Percentiles rank a stretch among this genome's conserved stretches.
phyloP scores from a whole-genome alignment of 2,329 filamentous ascomycete species.

The Colletotrichum brevisporum region DNA sequence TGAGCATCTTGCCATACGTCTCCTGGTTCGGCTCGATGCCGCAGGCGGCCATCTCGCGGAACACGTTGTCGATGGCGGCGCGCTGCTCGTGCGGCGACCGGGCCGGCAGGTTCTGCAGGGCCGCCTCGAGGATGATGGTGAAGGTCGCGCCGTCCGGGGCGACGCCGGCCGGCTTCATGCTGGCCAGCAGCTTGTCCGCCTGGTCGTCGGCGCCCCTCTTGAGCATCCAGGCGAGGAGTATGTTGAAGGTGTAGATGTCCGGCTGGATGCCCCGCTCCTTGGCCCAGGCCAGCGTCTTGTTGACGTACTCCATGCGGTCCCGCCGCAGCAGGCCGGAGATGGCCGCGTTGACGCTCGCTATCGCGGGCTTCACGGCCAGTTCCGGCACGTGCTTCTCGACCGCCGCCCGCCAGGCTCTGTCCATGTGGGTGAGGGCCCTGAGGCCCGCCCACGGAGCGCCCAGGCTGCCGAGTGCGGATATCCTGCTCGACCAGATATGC shows the following conservation, averaged over 20 bases:
- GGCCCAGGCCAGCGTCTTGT: conserved; percentile 72
- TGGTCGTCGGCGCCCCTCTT: conserved; percentile 62
- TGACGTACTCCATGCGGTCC: conserved; percentile 63
- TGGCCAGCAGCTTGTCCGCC: conserved; percentile 65
- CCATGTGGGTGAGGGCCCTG: conserved; percentile 76
- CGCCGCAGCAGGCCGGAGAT: conserved; percentile 72
- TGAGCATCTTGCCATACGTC: conserved; percentile 79
- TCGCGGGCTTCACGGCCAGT: conserved; percentile 69
- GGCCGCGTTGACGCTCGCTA: conserved; percentile 78
- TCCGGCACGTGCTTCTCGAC: conserved; percentile 46
- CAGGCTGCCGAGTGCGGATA: conserved; percentile 74
- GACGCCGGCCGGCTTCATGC: conserved; percentile 71
- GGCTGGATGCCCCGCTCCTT: conserved; percentile 67
- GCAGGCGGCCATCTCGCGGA: conserved; percentile 69
- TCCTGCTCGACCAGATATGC: conserved; percentile 78
- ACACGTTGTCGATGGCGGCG: conserved; percentile 64
- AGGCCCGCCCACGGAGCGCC: conserved; percentile 71
- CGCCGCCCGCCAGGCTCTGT: conserved; percentile 67
- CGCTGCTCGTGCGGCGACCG: conserved; percentile 65
- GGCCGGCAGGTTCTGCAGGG: conserved; percentile 59
- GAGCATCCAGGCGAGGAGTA: conserved; percentile 74
- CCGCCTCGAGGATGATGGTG: conserved; percentile 77
- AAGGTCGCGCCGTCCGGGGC: conserved; percentile 78
- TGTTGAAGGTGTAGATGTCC: conserved; percentile 76
- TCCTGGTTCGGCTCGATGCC: conserved; percentile 72